These are phyloP conservation scores for Exophiala xenobiotica DNA, from an alignment of 2,329 filamentous ascomycete genomes.

Conservation along the genomic window DNA sequence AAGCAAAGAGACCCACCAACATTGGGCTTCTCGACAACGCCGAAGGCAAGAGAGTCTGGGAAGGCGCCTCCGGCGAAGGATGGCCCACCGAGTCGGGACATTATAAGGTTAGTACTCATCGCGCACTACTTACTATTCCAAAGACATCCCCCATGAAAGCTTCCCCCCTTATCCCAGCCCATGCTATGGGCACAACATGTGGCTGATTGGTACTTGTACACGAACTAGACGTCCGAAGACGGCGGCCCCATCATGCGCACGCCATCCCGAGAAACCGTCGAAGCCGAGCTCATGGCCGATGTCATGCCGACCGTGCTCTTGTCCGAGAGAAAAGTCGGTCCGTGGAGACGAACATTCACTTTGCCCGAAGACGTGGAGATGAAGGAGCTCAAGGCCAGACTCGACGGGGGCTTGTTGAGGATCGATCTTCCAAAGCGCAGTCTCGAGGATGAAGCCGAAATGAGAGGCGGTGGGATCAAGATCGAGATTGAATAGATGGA, in stretches of 20 bases:
- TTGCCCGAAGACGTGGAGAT: slow-evolving; percentile 28
- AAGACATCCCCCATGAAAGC: no score
- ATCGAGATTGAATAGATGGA: slow-evolving; percentile 21
- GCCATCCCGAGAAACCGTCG: slow-evolving; percentile 22
- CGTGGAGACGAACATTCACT: slow-evolving; percentile 27
- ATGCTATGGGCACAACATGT: background rate
- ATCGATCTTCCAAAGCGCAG: slow-evolving; percentile 27
- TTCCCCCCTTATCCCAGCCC: no score
- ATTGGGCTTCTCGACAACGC: slow-evolving; percentile 19
- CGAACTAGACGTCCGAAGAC: slow-evolving; percentile 6
- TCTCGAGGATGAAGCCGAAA: slow-evolving; percentile 14
- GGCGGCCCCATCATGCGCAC: slow-evolving; percentile 22
- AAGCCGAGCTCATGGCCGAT: slow-evolving; percentile 19
- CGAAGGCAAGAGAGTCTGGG: slow-evolving; percentile 21
- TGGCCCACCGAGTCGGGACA: slow-evolving; percentile 23
- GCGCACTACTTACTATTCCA: background rate
- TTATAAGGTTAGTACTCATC: slow-evolving; percentile 16
- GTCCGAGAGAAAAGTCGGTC: slow-evolving; percentile 22
- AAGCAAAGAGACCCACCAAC: slow-evolving; percentile 14
- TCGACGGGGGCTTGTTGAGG: slow-evolving; percentile 23
- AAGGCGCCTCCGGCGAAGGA: slow-evolving; percentile 19
- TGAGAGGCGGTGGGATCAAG: slow-evolving; percentile 20
- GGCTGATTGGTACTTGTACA: background rate
- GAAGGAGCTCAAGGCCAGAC: slow-evolving; percentile 24
- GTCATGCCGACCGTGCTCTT: slow-evolving; percentile 21